Evolutionary conservation across 1,284 basidiomycete genomes (phyloP), one percentile per base, ranked within the genome.

Genomic region (Ceratobasidium sp.): DNA sequence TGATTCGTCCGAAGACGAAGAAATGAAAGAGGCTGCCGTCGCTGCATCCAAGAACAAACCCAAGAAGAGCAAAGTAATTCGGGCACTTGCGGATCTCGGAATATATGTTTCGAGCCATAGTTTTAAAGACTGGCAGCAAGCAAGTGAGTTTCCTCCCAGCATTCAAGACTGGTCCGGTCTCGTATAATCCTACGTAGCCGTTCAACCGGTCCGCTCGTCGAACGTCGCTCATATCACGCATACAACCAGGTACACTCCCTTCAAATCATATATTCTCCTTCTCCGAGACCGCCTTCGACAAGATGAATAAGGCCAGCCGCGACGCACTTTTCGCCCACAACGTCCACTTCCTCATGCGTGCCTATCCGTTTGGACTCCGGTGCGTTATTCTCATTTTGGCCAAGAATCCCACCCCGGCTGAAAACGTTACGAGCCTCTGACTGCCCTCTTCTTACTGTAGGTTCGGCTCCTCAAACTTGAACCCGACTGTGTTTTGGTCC

Each of bases 41-140:
- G 66, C 50, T 6, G 66, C 66, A 6, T 55, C 66, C 11, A 69
- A 69, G 21, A 13, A 50, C n/a, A 69, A 69, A 26, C 66, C 66
- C 5, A 69, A 69, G 43, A 69, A 69, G 52, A 69, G 66, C 38
- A 69, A 69, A 30, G 66, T 69, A 21, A 69, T 69, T 46, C 66
- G 38, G 3, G 50, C 52, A 14, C 66, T 69, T 26, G 50, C 66
- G 1, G 66, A 69, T 28, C 54, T 69, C 14, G 66, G 66, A 30
- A 52, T 69, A 38, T 69, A 69, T 30, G 28, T 69, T 44, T 69
- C 66, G 16, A 50, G 66, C 26, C 66, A 69, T 46, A 55, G 54
- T 46, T 69, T 69, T 41, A 69, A 69, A 43, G 54, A 57, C 38
- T 69, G 66, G 66, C 30, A 69, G 26, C 52, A 55, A 44, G 52